Conservation (phyloP, 352 stramenopile genomes). For the Thalassiosira delicatula region DNA sequence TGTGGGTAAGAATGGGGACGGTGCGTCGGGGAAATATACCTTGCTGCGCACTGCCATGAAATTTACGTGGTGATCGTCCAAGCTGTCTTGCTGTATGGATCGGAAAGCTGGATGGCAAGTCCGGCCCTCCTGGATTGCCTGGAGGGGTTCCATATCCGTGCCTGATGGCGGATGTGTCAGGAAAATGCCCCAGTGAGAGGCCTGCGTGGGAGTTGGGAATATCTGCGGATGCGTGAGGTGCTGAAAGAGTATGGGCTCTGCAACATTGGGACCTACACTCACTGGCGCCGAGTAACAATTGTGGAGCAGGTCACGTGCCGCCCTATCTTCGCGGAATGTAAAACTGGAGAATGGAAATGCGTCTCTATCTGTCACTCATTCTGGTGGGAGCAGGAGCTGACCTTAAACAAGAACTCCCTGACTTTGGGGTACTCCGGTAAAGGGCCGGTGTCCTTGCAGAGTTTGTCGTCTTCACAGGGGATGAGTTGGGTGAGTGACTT, state of each 20-base stretch:
- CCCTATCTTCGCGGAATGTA: neutral
- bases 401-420: too few species aligned
- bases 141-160: conserved; percentile 33
- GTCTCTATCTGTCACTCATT: neutral
- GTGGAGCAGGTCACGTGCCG: neutral
- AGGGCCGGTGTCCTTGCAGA: too few species aligned
- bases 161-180: neutral
- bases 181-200: neutral
- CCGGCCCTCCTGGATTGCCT: neutral
- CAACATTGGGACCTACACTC: neutral
- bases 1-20: too few species aligned
- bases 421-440: too few species aligned
- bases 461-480: too few species aligned
- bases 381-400: neutral
- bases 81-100: conserved; percentile 21
- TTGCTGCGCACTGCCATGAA: too few species aligned
- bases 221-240: neutral
- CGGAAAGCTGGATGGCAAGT: conserved; percentile 24
- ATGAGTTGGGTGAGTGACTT: too few species aligned
- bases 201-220: neutral
- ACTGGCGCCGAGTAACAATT: neutral
- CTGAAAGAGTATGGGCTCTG: neutral
- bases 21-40: too few species aligned
- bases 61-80: conserved; percentile 29
- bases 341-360: neutral